phyloP scores from a whole-genome alignment of 1,284 basidiomycete species.

The Ustilago curta region DNA sequence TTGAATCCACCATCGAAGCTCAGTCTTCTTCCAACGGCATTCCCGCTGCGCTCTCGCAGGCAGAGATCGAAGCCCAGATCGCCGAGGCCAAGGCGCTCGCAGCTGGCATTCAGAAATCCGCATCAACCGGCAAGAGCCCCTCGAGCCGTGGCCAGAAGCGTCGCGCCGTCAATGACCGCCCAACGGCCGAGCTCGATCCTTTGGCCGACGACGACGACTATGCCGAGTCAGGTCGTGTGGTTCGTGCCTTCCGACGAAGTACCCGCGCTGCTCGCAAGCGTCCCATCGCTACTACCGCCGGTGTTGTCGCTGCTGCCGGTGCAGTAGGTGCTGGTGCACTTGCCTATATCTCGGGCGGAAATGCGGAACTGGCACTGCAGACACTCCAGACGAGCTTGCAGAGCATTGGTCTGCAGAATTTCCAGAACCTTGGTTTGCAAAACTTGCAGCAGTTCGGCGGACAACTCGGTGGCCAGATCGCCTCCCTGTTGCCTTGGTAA shows the following conservation, averaged over 20 bases:
- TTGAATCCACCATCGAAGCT: constrained; percentile 46
- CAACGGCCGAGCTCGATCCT: constrained; percentile 40
- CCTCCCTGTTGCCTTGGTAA: constrained; percentile 40
- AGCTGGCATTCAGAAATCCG: constrained; percentile 49
- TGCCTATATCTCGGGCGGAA: constrained; percentile 63
- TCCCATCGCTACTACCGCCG: constrained; percentile 58
- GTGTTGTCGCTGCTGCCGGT: constrained; percentile 61
- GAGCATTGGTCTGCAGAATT: constrained; percentile 52
- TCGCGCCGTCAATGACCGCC: constrained; percentile 58
- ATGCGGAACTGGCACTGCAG: constrained; percentile 54
- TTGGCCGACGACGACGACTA: constrained; percentile 58
- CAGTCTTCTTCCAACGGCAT: constrained; percentile 26
- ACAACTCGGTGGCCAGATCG: constrained; percentile 44
- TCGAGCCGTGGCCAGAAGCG: constrained; percentile 52
- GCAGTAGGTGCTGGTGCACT: constrained; percentile 63
- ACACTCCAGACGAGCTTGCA: constrained; percentile 58
- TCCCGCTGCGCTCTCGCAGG: constrained; percentile 46
- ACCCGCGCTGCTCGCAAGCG: constrained; percentile 52
- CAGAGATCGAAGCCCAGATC: constrained; percentile 65
- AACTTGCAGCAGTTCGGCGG: constrained; percentile 35
- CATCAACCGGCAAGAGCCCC: constrained; percentile 20
- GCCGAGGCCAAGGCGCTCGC: constrained; percentile 62
- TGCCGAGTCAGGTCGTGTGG: constrained; percentile 43
- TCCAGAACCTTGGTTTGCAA: constrained; percentile 53
- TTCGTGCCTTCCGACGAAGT: constrained; percentile 49